Evolutionary conservation across 2,329 filamentous ascomycete genomes (phyloP).

Genomic region (Fusarium gaditjirri): DNA sequence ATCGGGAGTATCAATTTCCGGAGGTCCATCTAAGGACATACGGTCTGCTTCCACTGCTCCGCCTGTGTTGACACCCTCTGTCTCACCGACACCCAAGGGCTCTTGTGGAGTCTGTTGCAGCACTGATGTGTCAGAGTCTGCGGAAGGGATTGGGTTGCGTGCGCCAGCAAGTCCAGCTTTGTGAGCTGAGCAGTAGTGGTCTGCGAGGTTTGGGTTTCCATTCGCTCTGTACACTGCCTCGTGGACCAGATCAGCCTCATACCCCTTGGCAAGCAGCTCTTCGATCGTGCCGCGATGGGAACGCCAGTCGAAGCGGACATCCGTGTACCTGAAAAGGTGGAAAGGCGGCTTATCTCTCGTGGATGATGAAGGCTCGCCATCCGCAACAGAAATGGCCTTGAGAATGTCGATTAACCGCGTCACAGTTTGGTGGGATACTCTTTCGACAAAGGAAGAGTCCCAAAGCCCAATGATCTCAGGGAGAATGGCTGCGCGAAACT

Average conservation of each 20-base stretch:
- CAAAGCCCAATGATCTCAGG: conserved; percentile 82
- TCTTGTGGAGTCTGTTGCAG: conserved; percentile 42
- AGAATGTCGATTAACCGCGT: conserved; percentile 86
- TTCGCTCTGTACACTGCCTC: conserved; percentile 89
- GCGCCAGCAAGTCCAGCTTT: conserved; percentile 65
- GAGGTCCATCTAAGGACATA: conserved; percentile 52
- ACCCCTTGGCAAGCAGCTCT: conserved; percentile 48
- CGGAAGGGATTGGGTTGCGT: conserved; percentile 73
- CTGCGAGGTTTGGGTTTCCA: conserved; percentile 67
- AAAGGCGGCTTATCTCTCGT: conserved; percentile 64
- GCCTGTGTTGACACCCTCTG: conserved; percentile 41
- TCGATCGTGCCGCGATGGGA: conserved; percentile 45
- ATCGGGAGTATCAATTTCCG: conserved; percentile 41
- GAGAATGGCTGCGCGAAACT: conserved; percentile 82
- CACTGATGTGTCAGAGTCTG: conserved; percentile 60
- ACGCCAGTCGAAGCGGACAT: conserved; percentile 60
- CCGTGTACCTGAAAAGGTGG: conserved; percentile 57
- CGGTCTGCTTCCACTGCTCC: conserved; percentile 48
- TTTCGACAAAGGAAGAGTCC: conserved; percentile 86
- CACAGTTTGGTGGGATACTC: conserved; percentile 78
- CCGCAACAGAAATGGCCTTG: conserved; percentile 79
- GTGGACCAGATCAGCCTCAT: conserved; percentile 70
- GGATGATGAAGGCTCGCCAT: conserved; percentile 75
- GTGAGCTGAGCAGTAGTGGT: conserved; percentile 80
- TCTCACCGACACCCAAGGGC: conserved; percentile 24